Percentiles rank a stretch among this genome's conserved stretches.
Evolutionary conservation across 1,139 yeast genomes (phyloP).

Genomic region (Saccharomyces hybrid): DNA sequence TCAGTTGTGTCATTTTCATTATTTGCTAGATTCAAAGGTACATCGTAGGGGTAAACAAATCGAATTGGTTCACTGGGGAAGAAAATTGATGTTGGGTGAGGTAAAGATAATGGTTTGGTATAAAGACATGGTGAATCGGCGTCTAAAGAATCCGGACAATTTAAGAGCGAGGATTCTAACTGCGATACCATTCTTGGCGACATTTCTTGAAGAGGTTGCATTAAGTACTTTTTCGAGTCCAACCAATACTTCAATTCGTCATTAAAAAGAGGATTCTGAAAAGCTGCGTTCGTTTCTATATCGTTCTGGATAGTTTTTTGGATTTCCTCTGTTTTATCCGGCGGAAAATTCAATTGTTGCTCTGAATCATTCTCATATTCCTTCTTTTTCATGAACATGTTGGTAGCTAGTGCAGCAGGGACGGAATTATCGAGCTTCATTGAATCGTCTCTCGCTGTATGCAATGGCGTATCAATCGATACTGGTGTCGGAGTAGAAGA

Average conservation of each 20-base stretch:
- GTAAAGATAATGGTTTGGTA: constrained; percentile 57
- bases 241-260: constrained; percentile 29
- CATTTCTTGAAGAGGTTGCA: constrained; percentile 30
- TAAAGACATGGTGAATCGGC: constrained; percentile 82
- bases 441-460: not conserved
- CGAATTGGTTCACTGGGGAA: constrained; percentile 81
- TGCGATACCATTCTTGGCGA: constrained; percentile 27
- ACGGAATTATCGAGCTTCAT: not conserved
- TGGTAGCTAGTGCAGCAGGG: not conserved
- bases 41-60: constrained; percentile 30
- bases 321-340: constrained; percentile 26
- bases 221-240: constrained; percentile 24
- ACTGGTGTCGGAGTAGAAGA: constrained; percentile 2
- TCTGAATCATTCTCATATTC: not conserved
- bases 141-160: constrained; percentile 90
- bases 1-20: not conserved
- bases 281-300: constrained; percentile 21
- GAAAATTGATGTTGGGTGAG: constrained; percentile 84
- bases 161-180: constrained; percentile 68
- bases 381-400: not conserved
- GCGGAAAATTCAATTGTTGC: constrained; percentile 11
- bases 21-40: constrained; percentile 30
- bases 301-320: constrained; percentile 24
- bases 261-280: constrained; percentile 26
- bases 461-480: not conserved